Conservation (phyloP, 1,284 basidiomycete species). For the Cerrena zonata region DNA sequence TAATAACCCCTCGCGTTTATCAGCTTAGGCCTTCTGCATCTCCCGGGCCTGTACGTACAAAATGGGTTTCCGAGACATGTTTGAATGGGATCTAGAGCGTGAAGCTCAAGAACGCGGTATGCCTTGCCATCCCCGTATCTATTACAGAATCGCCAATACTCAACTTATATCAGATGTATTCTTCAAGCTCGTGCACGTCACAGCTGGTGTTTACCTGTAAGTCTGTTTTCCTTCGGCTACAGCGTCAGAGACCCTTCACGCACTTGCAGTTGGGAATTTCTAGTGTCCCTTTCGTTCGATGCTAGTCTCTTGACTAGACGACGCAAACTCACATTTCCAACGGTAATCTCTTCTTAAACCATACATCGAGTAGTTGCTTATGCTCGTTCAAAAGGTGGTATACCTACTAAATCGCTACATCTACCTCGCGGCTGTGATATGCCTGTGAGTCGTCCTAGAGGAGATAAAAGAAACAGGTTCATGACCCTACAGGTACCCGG, state of each 20-base stretch:
- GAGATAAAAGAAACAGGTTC: too few species aligned
- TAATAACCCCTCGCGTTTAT: too few species aligned
- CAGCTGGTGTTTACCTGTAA: neutral
- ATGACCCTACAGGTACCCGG: too few species aligned
- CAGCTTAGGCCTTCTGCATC: too few species aligned
- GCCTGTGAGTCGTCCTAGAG: neutral
- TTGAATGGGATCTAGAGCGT: neutral
- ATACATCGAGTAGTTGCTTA: neutral
- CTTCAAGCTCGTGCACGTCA: neutral
- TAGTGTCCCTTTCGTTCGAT: conserved; percentile 1
- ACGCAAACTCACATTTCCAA: neutral
- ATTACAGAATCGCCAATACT: too few species aligned
- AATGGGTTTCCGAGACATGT: too few species aligned
- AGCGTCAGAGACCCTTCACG: neutral
- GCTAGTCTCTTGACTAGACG: neutral
- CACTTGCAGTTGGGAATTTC: conserved; percentile 3
- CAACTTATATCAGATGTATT: neutral
- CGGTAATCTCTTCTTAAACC: neutral
- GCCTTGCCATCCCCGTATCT: too few species aligned
- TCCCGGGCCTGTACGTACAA: too few species aligned
- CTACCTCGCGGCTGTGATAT: neutral
- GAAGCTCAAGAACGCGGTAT: neutral
- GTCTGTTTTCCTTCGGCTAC: neutral
- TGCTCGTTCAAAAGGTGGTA: neutral
- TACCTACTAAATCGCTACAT: conserved; percentile 1